phyloP scores from a whole-genome alignment of 257 asterid genomes.

The Plantago ovata region DNA sequence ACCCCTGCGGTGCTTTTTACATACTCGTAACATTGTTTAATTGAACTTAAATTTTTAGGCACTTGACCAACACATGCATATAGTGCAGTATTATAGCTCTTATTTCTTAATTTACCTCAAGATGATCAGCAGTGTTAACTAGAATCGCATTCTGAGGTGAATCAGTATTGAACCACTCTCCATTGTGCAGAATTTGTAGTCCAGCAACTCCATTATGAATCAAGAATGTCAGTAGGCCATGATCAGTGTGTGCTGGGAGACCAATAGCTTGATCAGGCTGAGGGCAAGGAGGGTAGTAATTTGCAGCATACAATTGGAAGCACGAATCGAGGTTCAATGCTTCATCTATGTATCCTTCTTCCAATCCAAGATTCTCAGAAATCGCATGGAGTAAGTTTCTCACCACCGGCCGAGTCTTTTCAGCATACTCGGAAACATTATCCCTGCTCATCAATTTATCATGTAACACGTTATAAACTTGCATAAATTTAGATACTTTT shows the following conservation, averaged over 20 bases:
- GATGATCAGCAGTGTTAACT: conserved; percentile 46
- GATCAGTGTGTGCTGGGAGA: conserved; percentile 49
- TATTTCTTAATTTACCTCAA: conserved; percentile 30
- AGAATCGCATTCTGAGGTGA: conserved; percentile 32
- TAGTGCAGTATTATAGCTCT: too few relatives aligned
- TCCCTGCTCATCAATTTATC: conserved; percentile 21
- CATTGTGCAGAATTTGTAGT: conserved; percentile 32
- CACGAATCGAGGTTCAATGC: conserved; percentile 31
- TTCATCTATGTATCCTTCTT: conserved; percentile 28
- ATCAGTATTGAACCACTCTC: conserved; percentile 34
- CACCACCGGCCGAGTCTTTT: conserved; percentile 21
- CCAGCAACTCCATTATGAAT: conserved; percentile 40
- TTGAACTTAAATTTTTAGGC: too few relatives aligned
- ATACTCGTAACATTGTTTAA: too few relatives aligned
- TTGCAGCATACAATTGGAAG: conserved; percentile 35
- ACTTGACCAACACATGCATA: not conserved
- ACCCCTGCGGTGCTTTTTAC: too few relatives aligned
- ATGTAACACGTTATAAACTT: not conserved
- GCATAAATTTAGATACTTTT: not conserved
- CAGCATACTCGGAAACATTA: conserved; percentile 22
- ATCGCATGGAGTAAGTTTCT: conserved; percentile 30
- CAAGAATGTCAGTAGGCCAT: conserved; percentile 39
- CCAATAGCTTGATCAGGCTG: conserved; percentile 56
- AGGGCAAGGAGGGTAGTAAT: conserved; percentile 45
- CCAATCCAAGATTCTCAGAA: conserved; percentile 32